Percentiles rank a stretch among this genome's conserved stretches.
phyloP scores from a whole-genome alignment of 306 rosid species.

The Argentina anserina region DNA sequence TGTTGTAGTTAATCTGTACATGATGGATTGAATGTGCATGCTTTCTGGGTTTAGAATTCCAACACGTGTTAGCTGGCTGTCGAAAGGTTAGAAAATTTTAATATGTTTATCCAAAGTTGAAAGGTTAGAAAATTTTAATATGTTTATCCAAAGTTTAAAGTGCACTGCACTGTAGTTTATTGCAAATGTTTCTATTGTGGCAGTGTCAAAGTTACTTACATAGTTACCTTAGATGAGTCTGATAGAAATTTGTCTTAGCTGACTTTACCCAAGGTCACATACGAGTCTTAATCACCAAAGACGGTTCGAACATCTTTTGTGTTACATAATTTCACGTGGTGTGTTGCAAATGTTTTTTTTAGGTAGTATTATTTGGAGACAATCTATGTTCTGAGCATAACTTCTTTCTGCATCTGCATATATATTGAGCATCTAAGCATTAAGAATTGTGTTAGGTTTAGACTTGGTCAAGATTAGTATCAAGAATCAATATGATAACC shows the following conservation, averaged over 20 bases:
- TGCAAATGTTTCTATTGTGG: background rate
- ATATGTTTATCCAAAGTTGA: background rate
- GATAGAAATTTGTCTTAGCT: background rate
- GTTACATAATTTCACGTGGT: background rate
- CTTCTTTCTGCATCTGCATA: background rate
- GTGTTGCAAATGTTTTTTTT: background rate
- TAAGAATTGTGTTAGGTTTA: background rate
- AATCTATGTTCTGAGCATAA: background rate
- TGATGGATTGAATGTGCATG: background rate
- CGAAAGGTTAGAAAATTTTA: background rate
- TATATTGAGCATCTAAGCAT: no score
- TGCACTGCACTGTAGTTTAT: background rate
- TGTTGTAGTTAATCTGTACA: background rate
- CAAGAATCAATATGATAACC: background rate
- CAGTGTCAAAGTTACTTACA: background rate
- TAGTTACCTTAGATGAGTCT: background rate
- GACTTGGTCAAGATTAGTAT: background rate
- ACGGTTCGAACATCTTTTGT: background rate
- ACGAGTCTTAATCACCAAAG: background rate
- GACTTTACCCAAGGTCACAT: background rate
- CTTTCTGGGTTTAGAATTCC: background rate
- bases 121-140: background rate
- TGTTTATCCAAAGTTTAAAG: background rate
- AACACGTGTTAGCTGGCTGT: background rate
- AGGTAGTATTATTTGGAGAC: background rate